A percentile compares a stretch with the other conserved stretches of the same genome.
Evolutionary conservation across 352 stramenopile species (phyloP).

Genomic region (Globisporangium rhizosaccharum): DNA sequence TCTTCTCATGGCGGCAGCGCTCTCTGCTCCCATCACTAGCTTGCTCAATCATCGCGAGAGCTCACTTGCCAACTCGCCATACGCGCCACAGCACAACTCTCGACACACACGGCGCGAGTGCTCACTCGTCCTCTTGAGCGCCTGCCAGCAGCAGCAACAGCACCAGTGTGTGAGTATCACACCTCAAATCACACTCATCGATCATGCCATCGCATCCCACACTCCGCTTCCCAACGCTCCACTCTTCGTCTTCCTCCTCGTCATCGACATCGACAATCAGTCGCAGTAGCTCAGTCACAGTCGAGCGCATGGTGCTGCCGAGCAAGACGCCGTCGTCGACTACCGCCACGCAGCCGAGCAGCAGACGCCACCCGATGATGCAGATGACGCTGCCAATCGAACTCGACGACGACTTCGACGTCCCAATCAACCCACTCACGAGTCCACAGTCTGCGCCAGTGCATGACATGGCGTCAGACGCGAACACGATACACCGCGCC

Average conservation of each 20-base stretch:
- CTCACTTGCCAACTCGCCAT: too few species aligned
- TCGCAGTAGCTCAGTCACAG: neutral
- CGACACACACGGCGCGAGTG: too few species aligned
- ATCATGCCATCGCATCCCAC: slow-evolving; percentile 16
- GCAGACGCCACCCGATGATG: slow-evolving; percentile 12
- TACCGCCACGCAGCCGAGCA: neutral
- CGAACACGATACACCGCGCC: neutral
- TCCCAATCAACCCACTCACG: neutral
- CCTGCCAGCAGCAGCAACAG: neutral
- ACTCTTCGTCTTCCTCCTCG: slow-evolving; percentile 8
- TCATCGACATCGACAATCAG: slow-evolving; percentile 1
- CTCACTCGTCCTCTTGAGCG: too few species aligned
- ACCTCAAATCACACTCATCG: neutral
- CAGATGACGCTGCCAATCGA: slow-evolving; percentile 13
- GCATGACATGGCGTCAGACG: neutral
- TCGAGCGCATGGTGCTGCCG: slow-evolving; percentile 13
- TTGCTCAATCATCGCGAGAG: too few species aligned
- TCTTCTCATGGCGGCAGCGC: too few species aligned
- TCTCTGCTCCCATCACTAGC: too few species aligned
- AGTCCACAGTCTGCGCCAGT: neutral
- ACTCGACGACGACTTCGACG: slow-evolving; percentile 1
- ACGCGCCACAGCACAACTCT: too few species aligned
- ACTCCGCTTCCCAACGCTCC: slow-evolving; percentile 9
- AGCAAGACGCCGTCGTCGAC: neutral
- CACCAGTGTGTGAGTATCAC: neutral